phyloP scores from a whole-genome alignment of 306 rosid genomes.

The Castanea sativa region DNA sequence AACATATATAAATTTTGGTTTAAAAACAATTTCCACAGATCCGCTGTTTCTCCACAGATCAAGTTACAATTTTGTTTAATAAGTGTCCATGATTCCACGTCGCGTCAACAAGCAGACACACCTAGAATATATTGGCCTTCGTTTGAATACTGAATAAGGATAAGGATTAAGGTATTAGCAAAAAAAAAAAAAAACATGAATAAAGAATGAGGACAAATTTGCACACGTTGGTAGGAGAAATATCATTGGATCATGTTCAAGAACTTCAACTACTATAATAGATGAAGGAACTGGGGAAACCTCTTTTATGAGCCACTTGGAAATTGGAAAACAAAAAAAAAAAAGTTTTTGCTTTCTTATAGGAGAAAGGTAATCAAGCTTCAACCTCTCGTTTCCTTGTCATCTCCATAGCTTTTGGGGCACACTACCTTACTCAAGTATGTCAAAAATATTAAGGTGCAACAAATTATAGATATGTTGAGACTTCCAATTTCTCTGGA shows the following conservation, averaged over 20 bases:
- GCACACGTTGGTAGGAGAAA: background rate
- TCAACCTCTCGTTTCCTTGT: constrained; percentile 1
- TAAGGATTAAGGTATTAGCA: background rate
- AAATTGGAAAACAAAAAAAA: background rate
- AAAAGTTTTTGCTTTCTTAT: background rate
- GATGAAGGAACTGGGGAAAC: background rate
- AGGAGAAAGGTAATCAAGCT: constrained; percentile 1
- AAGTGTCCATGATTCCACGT: background rate
- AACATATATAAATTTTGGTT: too few species aligned
- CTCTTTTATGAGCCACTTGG: background rate
- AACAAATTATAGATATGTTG: too few species aligned
- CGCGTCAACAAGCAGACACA: constrained; percentile 4
- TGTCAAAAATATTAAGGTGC: too few species aligned
- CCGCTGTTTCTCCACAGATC: constrained; percentile 13
- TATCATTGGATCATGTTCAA: background rate
- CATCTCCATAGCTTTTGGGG: background rate
- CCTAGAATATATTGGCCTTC: background rate
- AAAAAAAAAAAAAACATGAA: too few species aligned
- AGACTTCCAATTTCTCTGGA: too few species aligned
- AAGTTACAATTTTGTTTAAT: background rate
- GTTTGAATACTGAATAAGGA: background rate
- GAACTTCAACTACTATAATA: background rate
- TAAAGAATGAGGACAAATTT: background rate
- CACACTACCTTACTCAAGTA: too few species aligned
- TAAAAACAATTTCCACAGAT: background rate